Conservation (phyloP, 139 green algal genomes). For the Yamagishiella unicocca region DNA sequence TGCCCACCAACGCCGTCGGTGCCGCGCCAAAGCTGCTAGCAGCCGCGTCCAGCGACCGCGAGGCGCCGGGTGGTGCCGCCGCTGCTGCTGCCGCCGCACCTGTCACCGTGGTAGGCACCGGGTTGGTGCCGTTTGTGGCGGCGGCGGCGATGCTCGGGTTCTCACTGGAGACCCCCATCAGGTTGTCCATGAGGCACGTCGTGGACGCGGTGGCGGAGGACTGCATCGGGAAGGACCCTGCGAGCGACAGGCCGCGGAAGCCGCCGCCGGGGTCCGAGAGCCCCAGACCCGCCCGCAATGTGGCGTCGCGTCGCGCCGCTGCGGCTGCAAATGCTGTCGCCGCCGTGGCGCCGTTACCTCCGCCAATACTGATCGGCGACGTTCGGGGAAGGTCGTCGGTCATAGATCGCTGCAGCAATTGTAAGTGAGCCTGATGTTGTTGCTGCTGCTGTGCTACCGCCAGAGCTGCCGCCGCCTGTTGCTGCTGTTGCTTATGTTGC, state of each 20-base stretch:
- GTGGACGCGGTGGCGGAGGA: background rate
- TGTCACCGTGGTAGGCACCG: background rate
- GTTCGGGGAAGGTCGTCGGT: conserved; percentile 30
- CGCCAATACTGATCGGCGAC: conserved; percentile 22
- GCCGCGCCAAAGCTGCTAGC: conserved; percentile 23
- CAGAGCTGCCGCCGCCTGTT: conserved; percentile 1
- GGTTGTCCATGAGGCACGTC: background rate
- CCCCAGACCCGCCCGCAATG: conserved; percentile 10
- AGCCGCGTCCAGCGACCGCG: background rate
- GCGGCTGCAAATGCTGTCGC: background rate
- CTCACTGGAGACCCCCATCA: background rate
- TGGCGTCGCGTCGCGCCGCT: background rate
- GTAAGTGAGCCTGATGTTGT: conserved; percentile 1
- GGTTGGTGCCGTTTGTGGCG: background rate
- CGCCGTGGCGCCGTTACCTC: background rate
- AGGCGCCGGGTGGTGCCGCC: background rate
- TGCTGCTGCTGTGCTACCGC: conserved; percentile 12
- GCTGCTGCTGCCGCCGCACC: background rate
- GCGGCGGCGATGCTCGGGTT: background rate
- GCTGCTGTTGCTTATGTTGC: conserved; percentile 16
- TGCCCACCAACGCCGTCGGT: background rate
- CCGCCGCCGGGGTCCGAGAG: conserved; percentile 25
- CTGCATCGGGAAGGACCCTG: background rate
- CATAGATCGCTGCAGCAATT: conserved; percentile 23
- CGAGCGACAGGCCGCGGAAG: background rate